Conservation (phyloP, 768 basidiomycete species). For the Hortiboletus campestris region DNA sequence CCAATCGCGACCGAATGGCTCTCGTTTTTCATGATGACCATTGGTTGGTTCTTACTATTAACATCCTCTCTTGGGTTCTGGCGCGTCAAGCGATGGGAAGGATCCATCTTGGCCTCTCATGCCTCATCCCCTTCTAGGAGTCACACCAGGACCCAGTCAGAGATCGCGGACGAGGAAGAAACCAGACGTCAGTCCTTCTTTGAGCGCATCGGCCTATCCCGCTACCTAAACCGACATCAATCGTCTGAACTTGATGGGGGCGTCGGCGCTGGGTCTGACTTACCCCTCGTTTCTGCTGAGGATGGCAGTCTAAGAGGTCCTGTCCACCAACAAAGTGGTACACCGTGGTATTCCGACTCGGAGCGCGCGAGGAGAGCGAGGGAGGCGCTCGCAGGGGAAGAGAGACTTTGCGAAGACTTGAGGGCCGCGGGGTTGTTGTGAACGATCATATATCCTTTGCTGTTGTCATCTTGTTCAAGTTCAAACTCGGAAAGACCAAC, state of each 20-base stretch:
- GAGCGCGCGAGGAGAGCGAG: constrained; percentile 42
- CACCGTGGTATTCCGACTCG: constrained; percentile 39
- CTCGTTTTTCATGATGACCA: constrained; percentile 91
- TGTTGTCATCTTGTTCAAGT: constrained; percentile 2
- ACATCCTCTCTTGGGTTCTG: constrained; percentile 89
- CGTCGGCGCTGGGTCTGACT: constrained; percentile 5
- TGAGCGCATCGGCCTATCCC: constrained; percentile 28
- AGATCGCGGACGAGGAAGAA: constrained; percentile 28
- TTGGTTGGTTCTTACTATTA: constrained; percentile 86
- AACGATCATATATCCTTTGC: constrained; percentile 2
- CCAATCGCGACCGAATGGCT: constrained; percentile 90
- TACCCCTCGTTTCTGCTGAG: constrained; percentile 14
- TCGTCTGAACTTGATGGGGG: constrained; percentile 8
- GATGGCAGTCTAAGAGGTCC: constrained; percentile 24
- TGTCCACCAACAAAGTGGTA: constrained; percentile 32
- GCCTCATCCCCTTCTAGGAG: constrained; percentile 38
- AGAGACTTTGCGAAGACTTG: constrained; percentile 56
- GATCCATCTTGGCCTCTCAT: constrained; percentile 61
- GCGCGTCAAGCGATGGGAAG: constrained; percentile 89
- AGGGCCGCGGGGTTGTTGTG: constrained; percentile 65
- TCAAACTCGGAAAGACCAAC: neutral
- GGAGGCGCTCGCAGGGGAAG: constrained; percentile 52
- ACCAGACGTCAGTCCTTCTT: constrained; percentile 28
- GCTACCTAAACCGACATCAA: constrained; percentile 8
- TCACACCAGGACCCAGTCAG: constrained; percentile 25